A percentile compares a stretch with the other conserved stretches of the same genome.
phyloP scores from a whole-genome alignment of 371 early-diverging fungal species.

The Basidiobolus heterosporus region DNA sequence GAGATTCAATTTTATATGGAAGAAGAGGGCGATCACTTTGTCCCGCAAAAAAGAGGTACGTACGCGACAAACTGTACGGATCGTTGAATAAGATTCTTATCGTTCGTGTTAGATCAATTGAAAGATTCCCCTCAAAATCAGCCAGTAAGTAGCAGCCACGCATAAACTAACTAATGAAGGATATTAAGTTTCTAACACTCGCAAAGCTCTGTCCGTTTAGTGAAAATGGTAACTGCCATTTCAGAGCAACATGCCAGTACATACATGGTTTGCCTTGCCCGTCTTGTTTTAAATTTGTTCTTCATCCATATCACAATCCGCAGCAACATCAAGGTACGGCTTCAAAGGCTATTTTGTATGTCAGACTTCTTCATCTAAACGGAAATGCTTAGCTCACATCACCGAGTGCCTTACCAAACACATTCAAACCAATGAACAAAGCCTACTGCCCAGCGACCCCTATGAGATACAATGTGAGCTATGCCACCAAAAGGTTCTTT shows the following conservation, averaged over 20 bases:
- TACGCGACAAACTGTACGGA: too few relatives aligned
- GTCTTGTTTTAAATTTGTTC: constrained; percentile 17
- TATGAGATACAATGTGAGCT: constrained; percentile 29
- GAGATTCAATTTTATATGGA: too few relatives aligned
- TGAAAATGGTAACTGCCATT: constrained; percentile 7
- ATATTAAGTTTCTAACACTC: not conserved
- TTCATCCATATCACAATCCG: constrained; percentile 20
- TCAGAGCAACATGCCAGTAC: constrained; percentile 9
- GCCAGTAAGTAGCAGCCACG: too few relatives aligned
- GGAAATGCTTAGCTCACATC: constrained; percentile 1
- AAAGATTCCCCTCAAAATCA: too few relatives aligned
- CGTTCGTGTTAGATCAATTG: too few relatives aligned
- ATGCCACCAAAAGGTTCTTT: constrained; percentile 24
- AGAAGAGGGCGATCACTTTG: too few relatives aligned
- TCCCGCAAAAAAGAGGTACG: too few relatives aligned
- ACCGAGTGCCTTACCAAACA: constrained; percentile 4
- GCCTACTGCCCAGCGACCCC: constrained; percentile 2
- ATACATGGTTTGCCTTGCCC: constrained; percentile 30
- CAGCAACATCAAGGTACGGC: constrained; percentile 15
- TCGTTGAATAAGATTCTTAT: too few relatives aligned
- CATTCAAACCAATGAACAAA: constrained; percentile 1
- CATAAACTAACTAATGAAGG: too few relatives aligned
- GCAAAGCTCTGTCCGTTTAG: constrained; percentile 11
- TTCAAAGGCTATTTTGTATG: not conserved
- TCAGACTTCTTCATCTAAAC: not conserved